A percentile compares a stretch with the other conserved stretches of the same genome.
Conservation (phyloP, 2,329 filamentous ascomycete genomes). For the Emergomyces pasteurianus region DNA sequence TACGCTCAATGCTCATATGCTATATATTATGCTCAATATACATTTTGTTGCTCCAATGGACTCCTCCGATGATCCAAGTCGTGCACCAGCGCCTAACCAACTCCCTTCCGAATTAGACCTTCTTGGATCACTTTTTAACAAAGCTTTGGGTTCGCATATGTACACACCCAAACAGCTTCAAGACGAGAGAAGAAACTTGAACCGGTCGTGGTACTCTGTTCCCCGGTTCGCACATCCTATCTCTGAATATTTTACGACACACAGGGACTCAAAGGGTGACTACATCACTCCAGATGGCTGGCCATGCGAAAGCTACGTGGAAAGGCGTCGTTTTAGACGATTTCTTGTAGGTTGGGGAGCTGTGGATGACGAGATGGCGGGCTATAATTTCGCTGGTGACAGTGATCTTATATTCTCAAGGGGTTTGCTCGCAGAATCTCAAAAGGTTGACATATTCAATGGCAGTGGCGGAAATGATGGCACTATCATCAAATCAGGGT, state of each 20-base stretch:
- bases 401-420: slow-evolving; percentile 39
- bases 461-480: slow-evolving; percentile 27
- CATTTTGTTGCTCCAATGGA: slow-evolving; percentile 41
- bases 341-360: slow-evolving; percentile 45
- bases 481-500: slow-evolving; percentile 36
- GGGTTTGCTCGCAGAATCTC: slow-evolving; percentile 31
- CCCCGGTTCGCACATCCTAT: slow-evolving; percentile 34
- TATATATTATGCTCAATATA: slow-evolving; percentile 46
- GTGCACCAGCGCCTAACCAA: slow-evolving; percentile 26
- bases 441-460: slow-evolving; percentile 19
- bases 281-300: slow-evolving; percentile 47
- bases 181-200: slow-evolving; percentile 44
- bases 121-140: slow-evolving; percentile 38
- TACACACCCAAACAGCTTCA: slow-evolving; percentile 43
- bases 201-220: slow-evolving; percentile 45
- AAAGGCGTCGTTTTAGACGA: slow-evolving; percentile 42
- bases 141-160: slow-evolving; percentile 38
- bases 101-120: slow-evolving; percentile 36
- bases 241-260: slow-evolving; percentile 40
- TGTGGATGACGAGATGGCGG: slow-evolving; percentile 45
- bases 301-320: slow-evolving; percentile 49
- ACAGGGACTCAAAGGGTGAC: slow-evolving; percentile 23
- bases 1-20: slow-evolving; percentile 42
- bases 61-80: slow-evolving; percentile 32
- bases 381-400: slow-evolving; percentile 46